A percentile compares a stretch with the other conserved stretches of the same genome.
These are phyloP conservation scores for Curvularia spicifera DNA, from an alignment of 2,329 filamentous ascomycete genomes.

Conservation along the genomic window DNA sequence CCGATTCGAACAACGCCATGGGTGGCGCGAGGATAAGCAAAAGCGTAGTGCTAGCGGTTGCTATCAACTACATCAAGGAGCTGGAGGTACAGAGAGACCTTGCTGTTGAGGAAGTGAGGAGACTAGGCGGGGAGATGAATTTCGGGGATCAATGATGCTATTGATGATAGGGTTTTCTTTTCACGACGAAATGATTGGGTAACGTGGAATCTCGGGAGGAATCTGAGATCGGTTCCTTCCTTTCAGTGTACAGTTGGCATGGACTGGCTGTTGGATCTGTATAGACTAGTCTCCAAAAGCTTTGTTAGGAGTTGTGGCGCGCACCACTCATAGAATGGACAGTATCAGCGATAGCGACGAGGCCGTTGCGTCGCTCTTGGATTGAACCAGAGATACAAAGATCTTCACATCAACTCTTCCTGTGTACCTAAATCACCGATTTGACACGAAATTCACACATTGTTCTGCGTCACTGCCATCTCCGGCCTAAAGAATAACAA, in stretches of 20 bases:
- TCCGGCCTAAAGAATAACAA: too few species aligned
- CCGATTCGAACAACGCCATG: constrained; percentile 10
- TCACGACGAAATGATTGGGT: too few species aligned
- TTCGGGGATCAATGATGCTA: neutral
- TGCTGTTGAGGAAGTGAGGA: constrained; percentile 15
- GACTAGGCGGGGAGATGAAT: constrained; percentile 11
- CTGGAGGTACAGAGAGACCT: constrained; percentile 19
- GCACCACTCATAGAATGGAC: neutral
- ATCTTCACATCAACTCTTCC: neutral
- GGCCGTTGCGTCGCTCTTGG: neutral
- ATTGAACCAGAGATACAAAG: neutral
- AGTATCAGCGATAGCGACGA: neutral
- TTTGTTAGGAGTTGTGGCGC: neutral
- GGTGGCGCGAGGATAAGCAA: constrained; percentile 21
- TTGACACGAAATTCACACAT: too few species aligned
- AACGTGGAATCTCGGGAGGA: neutral
- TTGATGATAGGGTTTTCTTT: neutral
- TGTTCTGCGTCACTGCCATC: too few species aligned
- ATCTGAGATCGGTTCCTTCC: neutral
- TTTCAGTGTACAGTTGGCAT: neutral
- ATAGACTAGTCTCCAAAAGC: neutral
- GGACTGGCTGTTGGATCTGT: neutral
- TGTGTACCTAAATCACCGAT: too few species aligned
- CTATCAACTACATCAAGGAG: constrained; percentile 23
- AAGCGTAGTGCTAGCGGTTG: constrained; percentile 20